Base-by-base conservation (phyloP, 371 early-diverging fungal genomes). In the Coemansia sp. region DNA sequence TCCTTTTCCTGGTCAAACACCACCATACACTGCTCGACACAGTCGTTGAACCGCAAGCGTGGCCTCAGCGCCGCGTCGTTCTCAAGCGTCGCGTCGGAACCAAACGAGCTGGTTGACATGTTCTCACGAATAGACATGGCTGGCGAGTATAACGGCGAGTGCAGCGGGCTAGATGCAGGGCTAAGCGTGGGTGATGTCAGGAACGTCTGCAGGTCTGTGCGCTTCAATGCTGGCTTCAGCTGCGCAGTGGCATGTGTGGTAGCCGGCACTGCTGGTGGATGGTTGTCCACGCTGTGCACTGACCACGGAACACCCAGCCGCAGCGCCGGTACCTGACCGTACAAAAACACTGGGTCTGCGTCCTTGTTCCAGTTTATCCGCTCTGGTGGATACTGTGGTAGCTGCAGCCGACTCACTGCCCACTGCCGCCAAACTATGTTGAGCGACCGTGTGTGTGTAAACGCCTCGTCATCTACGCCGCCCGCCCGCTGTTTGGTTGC, bases 341-440 rank as follows among this genome's bases (percentile, higher is more conserved):
- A 80, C 21, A 80, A 68, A 40, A 80, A 80, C 52, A 71, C 71
- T 10, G 67, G 77, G 68, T 80, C 80, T 1, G 79, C 80, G 63
- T 80, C 80, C 55, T 79, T 79, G 66, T 80, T 80, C 77, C 80
- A 80, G 68, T 80, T 80, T 57, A 80, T 80, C 53, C 68, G 66
- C 59, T 80, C 80, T 2, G 80, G 80, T 29, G 80, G 80, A 55
- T 78, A 80, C 48, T 54, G 58, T 22, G 68, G 69, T 40, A 70
- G 67, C 64, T 75, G 66, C 64, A 72, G 61, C 14, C 70, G 63
- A 39, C 60, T 47, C 10, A 75, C 71, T 7, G 71, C 71, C 57
- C 67, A 75, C 67, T 75, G 76, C 3, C 76, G 67, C 76, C 76
- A 75, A 14, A 64, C 76, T 37, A 75, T 63, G 55, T 75, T 75